phyloP scores from a whole-genome alignment of 2,329 filamentous ascomycete genomes.

The Bipolaris victoriae region DNA sequence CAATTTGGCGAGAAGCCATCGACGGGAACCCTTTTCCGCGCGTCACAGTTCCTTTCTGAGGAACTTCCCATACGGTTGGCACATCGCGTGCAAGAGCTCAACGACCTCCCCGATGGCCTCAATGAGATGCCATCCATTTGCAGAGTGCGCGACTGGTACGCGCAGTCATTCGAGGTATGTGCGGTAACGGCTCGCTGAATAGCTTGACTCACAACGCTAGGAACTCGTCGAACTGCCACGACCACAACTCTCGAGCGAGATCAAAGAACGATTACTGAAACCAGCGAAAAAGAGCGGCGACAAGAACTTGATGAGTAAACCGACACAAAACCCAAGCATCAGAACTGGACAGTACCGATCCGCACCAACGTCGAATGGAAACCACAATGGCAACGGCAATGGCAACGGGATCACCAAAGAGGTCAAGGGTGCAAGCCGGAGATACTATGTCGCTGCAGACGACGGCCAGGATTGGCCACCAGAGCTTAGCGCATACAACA shows the following conservation, averaged over 20 bases:
- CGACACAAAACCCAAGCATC: conserved; percentile 89
- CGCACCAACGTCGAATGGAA: conserved; percentile 56
- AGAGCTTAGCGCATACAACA: conserved; percentile 93
- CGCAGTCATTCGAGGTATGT: conserved; percentile 95
- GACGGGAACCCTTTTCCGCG: conserved; percentile 89
- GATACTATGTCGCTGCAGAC: conserved; percentile 93
- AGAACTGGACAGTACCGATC: conserved; percentile 78
- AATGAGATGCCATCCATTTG: conserved; percentile 98
- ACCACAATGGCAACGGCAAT: conserved; percentile 44
- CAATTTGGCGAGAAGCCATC: conserved; percentile 96
- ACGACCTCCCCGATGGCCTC: conserved; percentile 89
- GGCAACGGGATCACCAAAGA: conserved; percentile 56
- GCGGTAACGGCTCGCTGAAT: conserved; percentile 8
- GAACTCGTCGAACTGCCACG: conserved; percentile 89
- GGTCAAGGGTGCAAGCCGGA: conserved; percentile 59
- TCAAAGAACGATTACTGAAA: conserved; percentile 78
- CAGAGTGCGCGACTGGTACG: conserved; percentile 97
- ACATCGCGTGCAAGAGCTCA: conserved; percentile 93
- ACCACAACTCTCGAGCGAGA: conserved; percentile 75
- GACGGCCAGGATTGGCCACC: conserved; percentile 90
- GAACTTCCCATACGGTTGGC: conserved; percentile 96
- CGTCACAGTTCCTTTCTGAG: conserved; percentile 97
- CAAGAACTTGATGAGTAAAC: conserved; percentile 75
- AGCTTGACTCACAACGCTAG: conserved; percentile 57
- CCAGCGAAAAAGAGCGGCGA: conserved; percentile 66